Evolutionary conservation across 345 rosid genomes (phyloP).

Genomic region (Mallotus nudiflorus): DNA sequence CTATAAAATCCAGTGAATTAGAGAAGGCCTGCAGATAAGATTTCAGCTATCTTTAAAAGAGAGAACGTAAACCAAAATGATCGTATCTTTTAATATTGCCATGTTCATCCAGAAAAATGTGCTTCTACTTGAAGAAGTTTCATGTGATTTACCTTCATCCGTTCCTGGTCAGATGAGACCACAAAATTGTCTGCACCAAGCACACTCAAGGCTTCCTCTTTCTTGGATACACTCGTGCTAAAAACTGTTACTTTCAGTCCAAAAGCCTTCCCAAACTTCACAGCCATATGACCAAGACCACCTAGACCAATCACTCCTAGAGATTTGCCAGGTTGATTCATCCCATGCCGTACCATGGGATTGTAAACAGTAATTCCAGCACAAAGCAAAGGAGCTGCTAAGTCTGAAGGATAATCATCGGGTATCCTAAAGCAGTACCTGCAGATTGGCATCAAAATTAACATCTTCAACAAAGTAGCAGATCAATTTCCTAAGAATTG

Average conservation of each 20-base stretch:
- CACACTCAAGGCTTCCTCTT: conserved; percentile 69
- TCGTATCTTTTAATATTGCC: neutral
- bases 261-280: conserved; percentile 93
- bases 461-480: neutral
- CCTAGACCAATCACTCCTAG: conserved; percentile 87
- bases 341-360: conserved; percentile 77
- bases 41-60: neutral
- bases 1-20: conserved; percentile 71
- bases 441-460: conserved; percentile 19
- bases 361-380: conserved; percentile 87
- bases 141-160: conserved; percentile 60
- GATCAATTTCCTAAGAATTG: neutral
- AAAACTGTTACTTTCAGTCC: conserved; percentile 77
- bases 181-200: conserved; percentile 72
- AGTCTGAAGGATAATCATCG: conserved; percentile 57
- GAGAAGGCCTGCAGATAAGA: conserved; percentile 44
- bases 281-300: conserved; percentile 96
- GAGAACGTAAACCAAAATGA: neutral
- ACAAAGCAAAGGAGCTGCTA: conserved; percentile 86
- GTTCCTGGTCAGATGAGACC: conserved; percentile 66
- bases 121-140: conserved; percentile 1
- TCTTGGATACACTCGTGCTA: conserved; percentile 79
- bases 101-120: neutral
- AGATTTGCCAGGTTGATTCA: conserved; percentile 83
- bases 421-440: conserved; percentile 88